phyloP scores from a whole-genome alignment of 306 rosid species.

The Arachis stenosperma region DNA sequence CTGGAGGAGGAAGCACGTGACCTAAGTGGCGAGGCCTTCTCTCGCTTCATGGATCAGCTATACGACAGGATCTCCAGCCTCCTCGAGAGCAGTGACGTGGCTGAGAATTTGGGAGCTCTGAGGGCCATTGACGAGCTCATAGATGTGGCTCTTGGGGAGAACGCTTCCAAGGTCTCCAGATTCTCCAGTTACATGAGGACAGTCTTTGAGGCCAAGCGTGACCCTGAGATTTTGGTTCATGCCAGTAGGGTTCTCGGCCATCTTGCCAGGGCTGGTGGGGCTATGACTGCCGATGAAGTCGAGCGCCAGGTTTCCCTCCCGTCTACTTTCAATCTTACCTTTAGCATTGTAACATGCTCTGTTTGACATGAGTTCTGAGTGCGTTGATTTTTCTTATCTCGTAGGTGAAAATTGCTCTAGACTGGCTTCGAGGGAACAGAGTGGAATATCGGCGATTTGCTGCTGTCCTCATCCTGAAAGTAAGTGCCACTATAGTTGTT shows the following conservation, averaged over 20 bases:
- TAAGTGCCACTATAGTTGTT: slow-evolving; percentile 45
- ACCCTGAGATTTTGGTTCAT: slow-evolving; percentile 84
- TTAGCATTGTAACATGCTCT: no score
- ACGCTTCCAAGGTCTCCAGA: slow-evolving; percentile 89
- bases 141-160: slow-evolving; percentile 93
- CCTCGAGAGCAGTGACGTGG: slow-evolving; percentile 76
- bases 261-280: slow-evolving; percentile 95
- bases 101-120: slow-evolving; percentile 89
- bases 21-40: slow-evolving; percentile 87
- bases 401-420: slow-evolving; percentile 86
- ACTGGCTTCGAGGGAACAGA: slow-evolving; percentile 87
- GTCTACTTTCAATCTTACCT: background rate
- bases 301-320: slow-evolving; percentile 75
- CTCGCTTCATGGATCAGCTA: slow-evolving; percentile 93
- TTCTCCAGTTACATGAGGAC: slow-evolving; percentile 80
- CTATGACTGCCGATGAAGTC: slow-evolving; percentile 98
- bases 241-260: slow-evolving; percentile 98
- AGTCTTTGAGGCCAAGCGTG: slow-evolving; percentile 87
- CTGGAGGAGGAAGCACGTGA: slow-evolving; percentile 96
- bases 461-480: slow-evolving; percentile 93
- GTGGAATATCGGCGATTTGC: slow-evolving; percentile 94
- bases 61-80: slow-evolving; percentile 82
- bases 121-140: slow-evolving; percentile 96
- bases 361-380: background rate
- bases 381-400: slow-evolving; percentile 27